Conservation (phyloP, 352 stramenopile species). For the Pythium plurisporium region DNA sequence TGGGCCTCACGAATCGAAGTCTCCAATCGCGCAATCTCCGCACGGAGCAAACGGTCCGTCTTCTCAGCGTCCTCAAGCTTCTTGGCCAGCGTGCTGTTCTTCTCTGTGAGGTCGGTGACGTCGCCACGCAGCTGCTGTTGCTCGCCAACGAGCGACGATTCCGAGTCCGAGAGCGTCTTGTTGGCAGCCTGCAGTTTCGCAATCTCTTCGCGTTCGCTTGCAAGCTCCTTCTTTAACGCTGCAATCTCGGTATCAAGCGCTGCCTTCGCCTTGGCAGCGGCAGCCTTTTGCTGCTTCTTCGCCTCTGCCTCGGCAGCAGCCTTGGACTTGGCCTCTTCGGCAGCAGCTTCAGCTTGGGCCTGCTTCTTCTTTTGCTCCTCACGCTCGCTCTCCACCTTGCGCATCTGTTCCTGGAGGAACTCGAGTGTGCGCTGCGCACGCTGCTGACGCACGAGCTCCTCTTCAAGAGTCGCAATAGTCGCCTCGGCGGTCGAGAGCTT, state of each 20-base stretch:
- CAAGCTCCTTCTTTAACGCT: conserved; percentile 15
- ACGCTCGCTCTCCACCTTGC: conserved; percentile 10
- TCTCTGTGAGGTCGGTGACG: conserved; percentile 6
- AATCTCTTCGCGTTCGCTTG: conserved; percentile 11
- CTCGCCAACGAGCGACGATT: conserved; percentile 4
- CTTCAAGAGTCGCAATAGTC: conserved; percentile 24
- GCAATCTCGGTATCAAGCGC: conserved; percentile 11
- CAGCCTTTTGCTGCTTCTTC: conserved; percentile 16
- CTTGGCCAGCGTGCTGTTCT: conserved; percentile 13
- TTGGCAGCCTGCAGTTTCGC: conserved; percentile 10
- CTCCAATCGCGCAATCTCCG: conserved; percentile 20
- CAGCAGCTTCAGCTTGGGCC: conserved; percentile 4
- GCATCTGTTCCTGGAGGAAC: conserved; percentile 18
- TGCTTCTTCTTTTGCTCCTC: conserved; percentile 17
- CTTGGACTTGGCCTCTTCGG: conserved; percentile 9
- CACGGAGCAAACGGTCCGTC: conserved; percentile 9
- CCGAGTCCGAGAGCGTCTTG: conserved; percentile 11
- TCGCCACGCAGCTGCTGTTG: not conserved
- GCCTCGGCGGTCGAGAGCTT: conserved; percentile 26
- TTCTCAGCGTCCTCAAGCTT: conserved; percentile 22
- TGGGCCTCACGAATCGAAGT: conserved; percentile 24
- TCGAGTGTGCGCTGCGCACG: conserved; percentile 10
- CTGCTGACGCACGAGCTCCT: conserved; percentile 13
- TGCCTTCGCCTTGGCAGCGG: not conserved
- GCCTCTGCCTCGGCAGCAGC: conserved; percentile 5